Evolutionary conservation across 2,329 filamentous ascomycete species (phyloP).

Genomic region (Podosphaera fusca): DNA sequence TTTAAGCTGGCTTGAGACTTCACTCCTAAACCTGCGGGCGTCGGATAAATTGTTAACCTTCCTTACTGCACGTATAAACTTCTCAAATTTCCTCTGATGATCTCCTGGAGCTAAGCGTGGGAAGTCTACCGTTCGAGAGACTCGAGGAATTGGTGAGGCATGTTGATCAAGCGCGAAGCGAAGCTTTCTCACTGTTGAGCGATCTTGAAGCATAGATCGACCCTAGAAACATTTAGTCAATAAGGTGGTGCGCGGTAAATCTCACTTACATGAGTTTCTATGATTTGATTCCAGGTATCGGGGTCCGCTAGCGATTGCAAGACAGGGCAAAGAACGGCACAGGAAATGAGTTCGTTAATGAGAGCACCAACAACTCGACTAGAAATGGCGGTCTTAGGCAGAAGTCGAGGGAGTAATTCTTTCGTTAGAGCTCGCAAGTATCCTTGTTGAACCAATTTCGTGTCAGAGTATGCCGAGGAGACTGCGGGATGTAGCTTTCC

Average conservation of each 20-base stretch:
- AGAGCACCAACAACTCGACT: constrained; percentile 64
- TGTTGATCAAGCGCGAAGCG: constrained; percentile 85
- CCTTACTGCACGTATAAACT: constrained; percentile 73
- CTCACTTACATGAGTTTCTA: constrained; percentile 49
- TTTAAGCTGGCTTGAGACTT: constrained; percentile 79
- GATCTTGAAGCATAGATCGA: constrained; percentile 71
- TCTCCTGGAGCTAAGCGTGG: constrained; percentile 64
- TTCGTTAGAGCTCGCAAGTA: constrained; percentile 59
- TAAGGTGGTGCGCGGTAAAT: background rate
- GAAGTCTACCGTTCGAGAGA: constrained; percentile 41
- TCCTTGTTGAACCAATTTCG: constrained; percentile 66
- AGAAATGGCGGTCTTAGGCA: constrained; percentile 50
- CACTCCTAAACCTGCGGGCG: constrained; percentile 73
- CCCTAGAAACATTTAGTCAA: constrained; percentile 23
- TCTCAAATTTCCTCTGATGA: constrained; percentile 79
- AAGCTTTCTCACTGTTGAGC: constrained; percentile 81
- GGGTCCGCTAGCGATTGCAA: constrained; percentile 67
- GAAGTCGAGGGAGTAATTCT: constrained; percentile 47
- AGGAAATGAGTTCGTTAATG: constrained; percentile 75
- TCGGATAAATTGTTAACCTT: constrained; percentile 83
- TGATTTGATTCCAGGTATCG: constrained; percentile 91
- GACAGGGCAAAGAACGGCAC: constrained; percentile 67
- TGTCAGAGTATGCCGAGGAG: constrained; percentile 61
- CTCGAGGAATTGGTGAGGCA: constrained; percentile 54
- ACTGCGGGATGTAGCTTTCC: constrained; percentile 76